Evolutionary conservation across 75 land plant genomes (phyloP).

Genomic region (Ceratopteris richardii): DNA sequence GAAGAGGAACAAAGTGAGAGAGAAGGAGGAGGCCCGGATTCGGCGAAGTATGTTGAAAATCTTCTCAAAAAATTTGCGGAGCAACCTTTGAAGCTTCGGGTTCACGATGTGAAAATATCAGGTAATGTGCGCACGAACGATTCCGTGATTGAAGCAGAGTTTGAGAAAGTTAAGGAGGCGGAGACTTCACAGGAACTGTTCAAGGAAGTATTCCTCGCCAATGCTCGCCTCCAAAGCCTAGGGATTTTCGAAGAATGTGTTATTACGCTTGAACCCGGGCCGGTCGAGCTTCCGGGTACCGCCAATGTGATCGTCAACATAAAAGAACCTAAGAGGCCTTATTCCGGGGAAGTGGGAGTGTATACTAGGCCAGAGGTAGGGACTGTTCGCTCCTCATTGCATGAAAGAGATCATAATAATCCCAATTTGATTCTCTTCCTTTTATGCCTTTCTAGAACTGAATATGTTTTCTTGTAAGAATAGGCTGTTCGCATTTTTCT

Average conservation of each 20-base stretch:
- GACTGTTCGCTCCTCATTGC: too few relatives aligned
- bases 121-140: conserved; percentile 81
- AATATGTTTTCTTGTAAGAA: neutral
- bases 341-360: conserved; percentile 58
- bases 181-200: conserved; percentile 69
- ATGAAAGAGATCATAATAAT: too few relatives aligned
- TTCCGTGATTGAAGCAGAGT: conserved; percentile 59
- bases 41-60: neutral
- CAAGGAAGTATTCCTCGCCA: conserved; percentile 46
- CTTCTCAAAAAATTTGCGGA: conserved; percentile 42
- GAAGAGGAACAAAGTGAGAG: conserved; percentile 31
- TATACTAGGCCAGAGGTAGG: conserved; percentile 81
- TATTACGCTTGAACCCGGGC: conserved; percentile 76
- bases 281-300: conserved; percentile 87
- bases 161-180: conserved; percentile 41
- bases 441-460: too few relatives aligned
- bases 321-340: conserved; percentile 40
- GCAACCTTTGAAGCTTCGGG: conserved; percentile 46
- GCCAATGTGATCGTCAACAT: conserved; percentile 80
- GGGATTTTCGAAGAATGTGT: conserved; percentile 64
- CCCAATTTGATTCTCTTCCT: too few relatives aligned
- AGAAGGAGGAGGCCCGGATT: conserved; percentile 27
- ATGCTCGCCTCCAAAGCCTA: conserved; percentile 35
- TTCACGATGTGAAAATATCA: conserved; percentile 70
- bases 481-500: too few relatives aligned